Percentiles rank a stretch among this genome's conserved stretches.
Evolutionary conservation across 73 alveolate genomes (phyloP).

Genomic region (Blepharisma stoltei): DNA sequence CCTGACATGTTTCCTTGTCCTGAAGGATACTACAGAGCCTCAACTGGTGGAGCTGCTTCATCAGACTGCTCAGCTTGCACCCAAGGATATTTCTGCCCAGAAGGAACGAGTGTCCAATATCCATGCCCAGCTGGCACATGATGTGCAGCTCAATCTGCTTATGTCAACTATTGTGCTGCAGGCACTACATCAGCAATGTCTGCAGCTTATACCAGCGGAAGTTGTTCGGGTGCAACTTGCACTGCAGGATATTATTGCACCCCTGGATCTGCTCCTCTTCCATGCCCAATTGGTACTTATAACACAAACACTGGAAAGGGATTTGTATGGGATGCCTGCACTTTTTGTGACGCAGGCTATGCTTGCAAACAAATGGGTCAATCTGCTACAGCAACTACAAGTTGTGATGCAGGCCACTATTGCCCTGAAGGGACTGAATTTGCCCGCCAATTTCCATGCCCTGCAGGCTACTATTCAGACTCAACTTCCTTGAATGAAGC

Average conservation of each 20-base stretch:
- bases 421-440: slow-evolving; percentile 74
- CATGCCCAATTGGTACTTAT: slow-evolving; percentile 46
- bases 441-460: slow-evolving; percentile 47
- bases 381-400: slow-evolving; percentile 28
- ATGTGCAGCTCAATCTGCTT: slow-evolving; percentile 54
- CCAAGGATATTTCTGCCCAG: slow-evolving; percentile 59
- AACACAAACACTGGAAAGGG: slow-evolving; percentile 35
- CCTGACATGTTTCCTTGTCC: slow-evolving; percentile 43
- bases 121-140: slow-evolving; percentile 64
- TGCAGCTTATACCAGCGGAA: background rate
- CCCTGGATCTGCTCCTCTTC: slow-evolving; percentile 18
- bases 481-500: slow-evolving; percentile 8
- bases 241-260: slow-evolving; percentile 63
- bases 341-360: slow-evolving; percentile 15
- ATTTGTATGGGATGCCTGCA: slow-evolving; percentile 42
- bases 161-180: slow-evolving; percentile 26
- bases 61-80: slow-evolving; percentile 54
- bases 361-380: slow-evolving; percentile 39
- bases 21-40: slow-evolving; percentile 50
- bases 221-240: slow-evolving; percentile 30
- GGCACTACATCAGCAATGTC: slow-evolving; percentile 28
- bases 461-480: slow-evolving; percentile 47
- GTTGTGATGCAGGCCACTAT: slow-evolving; percentile 64
- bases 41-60: background rate
- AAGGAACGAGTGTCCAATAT: slow-evolving; percentile 40